Conservation (phyloP, 805 yeast species). For the Teunomyces gatunensis region DNA sequence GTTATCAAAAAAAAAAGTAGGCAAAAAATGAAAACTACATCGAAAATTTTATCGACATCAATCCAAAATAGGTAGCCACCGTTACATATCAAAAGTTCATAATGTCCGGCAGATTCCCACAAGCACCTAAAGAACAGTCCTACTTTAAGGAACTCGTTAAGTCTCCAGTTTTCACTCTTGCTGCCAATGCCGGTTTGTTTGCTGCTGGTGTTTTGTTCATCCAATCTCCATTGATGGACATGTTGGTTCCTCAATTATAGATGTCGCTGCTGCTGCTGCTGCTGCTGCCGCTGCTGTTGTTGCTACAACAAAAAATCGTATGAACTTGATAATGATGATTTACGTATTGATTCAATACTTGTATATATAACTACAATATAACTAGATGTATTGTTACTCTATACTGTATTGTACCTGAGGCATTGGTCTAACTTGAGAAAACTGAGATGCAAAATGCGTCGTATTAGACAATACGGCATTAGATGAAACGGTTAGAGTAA, state of each 20-base stretch:
- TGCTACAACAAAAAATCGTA: background rate
- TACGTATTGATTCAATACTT: constrained; percentile 2
- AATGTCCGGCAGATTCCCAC: constrained; percentile 14
- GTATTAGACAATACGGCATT: too few relatives aligned
- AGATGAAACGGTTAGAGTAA: too few relatives aligned
- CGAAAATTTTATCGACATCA: constrained; percentile 3
- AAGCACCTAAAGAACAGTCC: constrained; percentile 27
- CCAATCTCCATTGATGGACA: constrained; percentile 77
- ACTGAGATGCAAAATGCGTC: too few relatives aligned
- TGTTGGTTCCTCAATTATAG: constrained; percentile 72
- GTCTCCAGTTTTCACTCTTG: constrained; percentile 64
- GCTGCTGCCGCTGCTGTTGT: too few relatives aligned
- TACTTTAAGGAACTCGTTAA: constrained; percentile 52
- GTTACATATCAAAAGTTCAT: background rate
- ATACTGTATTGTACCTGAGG: background rate
- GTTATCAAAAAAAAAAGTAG: background rate
- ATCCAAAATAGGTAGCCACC: background rate
- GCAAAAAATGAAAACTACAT: background rate
- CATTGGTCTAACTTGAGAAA: background rate
- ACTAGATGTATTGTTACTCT: background rate
- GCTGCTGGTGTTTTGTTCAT: constrained; percentile 72
- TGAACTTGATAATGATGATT: constrained; percentile 2
- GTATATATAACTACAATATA: constrained; percentile 4
- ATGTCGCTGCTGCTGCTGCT: background rate
- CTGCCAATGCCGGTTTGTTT: constrained; percentile 62